phyloP scores from a whole-genome alignment of 2,329 filamentous ascomycete genomes.

The Zymoseptoria pseudotritici region DNA sequence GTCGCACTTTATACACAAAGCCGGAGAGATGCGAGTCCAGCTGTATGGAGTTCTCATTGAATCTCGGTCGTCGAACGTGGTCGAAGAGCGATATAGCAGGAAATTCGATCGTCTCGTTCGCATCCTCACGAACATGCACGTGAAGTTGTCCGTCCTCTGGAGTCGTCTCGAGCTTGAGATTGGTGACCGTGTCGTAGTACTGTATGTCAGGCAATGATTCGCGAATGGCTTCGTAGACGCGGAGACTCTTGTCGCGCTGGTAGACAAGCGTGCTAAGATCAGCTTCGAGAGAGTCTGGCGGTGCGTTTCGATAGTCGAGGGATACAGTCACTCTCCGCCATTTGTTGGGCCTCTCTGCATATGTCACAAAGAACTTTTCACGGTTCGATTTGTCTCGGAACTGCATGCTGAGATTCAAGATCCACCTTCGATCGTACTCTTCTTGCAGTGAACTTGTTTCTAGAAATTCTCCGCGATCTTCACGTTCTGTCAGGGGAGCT shows the following conservation, averaged over 20 bases:
- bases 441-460: conserved; percentile 62
- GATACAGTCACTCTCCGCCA: conserved; percentile 91
- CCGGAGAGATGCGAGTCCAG: conserved; percentile 94
- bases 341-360: conserved; percentile 66
- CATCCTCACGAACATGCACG: conserved; percentile 95
- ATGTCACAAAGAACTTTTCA: conserved; percentile 98
- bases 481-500: conserved; percentile 16
- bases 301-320: conserved; percentile 79
- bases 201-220: conserved; percentile 89
- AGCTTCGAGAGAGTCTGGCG: conserved; percentile 73
- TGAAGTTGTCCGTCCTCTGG: conserved; percentile 78
- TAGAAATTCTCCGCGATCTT: conserved; percentile 29
- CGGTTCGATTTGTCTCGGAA: conserved; percentile 87
- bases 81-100: conserved; percentile 65
- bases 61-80: conserved; percentile 55
- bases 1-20: conserved; percentile 88
- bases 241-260: conserved; percentile 84
- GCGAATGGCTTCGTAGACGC: conserved; percentile 90
- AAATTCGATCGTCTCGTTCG: conserved; percentile 88
- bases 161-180: conserved; percentile 83
- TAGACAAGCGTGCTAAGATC: conserved; percentile 71
- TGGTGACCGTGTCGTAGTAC: conserved; percentile 93
- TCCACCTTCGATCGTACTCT: conserved; percentile 78
- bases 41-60: conserved; percentile 65
- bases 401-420: conserved; percentile 96